Evolutionary conservation across 2,329 filamentous ascomycete genomes (phyloP).

Genomic region (Microdochium nivale): DNA sequence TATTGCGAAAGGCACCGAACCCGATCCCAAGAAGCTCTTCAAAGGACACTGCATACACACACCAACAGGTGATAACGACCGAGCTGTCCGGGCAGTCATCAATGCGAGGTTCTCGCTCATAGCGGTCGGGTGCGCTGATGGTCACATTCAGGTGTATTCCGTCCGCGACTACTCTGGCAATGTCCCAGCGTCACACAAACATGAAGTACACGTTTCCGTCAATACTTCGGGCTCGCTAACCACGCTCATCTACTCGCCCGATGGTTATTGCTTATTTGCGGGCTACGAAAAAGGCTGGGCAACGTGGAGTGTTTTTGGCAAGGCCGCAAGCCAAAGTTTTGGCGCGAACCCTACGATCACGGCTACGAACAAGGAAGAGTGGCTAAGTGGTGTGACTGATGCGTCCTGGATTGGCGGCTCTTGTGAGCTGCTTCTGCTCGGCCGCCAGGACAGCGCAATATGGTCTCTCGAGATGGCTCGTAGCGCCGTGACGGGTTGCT

Average conservation of each 20-base stretch:
- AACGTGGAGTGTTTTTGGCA: constrained; percentile 96
- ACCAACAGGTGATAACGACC: constrained; percentile 49
- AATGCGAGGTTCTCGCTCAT: constrained; percentile 94
- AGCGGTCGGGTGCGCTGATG: constrained; percentile 73
- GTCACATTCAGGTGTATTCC: constrained; percentile 79
- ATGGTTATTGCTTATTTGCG: constrained; percentile 92
- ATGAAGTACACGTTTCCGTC: constrained; percentile 60
- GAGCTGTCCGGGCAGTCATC: constrained; percentile 69
- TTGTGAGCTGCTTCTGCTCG: constrained; percentile 72
- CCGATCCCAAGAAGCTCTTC: constrained; percentile 61
- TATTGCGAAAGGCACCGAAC: constrained; percentile 31
- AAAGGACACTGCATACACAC: constrained; percentile 85
- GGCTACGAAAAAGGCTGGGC: constrained; percentile 92
- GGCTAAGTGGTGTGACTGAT: constrained; percentile 71
- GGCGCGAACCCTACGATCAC: constrained; percentile 56
- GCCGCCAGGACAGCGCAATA: constrained; percentile 63
- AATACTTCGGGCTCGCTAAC: constrained; percentile 62
- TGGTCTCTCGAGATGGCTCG: constrained; percentile 90
- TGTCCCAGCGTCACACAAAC: constrained; percentile 75
- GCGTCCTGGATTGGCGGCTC: constrained; percentile 84
- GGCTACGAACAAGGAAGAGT: constrained; percentile 64
- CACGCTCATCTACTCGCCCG: constrained; percentile 78
- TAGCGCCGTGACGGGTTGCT: constrained; percentile 87
- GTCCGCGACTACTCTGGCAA: constrained; percentile 91
- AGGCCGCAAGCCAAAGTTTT: constrained; percentile 79